phyloP scores from a whole-genome alignment of 2,329 filamentous ascomycete species.

The Fonsecaea multimorphosa region DNA sequence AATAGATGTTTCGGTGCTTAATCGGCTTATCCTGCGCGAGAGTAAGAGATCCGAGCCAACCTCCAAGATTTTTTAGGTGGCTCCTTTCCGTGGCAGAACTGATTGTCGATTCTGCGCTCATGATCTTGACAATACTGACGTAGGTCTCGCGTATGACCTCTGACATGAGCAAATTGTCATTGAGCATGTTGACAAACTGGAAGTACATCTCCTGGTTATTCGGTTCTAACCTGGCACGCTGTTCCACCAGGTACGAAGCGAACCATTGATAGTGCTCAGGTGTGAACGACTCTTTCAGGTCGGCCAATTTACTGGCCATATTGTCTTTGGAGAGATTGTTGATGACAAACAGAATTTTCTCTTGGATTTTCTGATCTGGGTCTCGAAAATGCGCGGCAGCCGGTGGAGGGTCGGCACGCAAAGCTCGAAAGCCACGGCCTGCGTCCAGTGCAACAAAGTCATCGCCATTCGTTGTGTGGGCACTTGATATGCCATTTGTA shows the following conservation, averaged over 20 bases:
- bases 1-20: conserved; percentile 94
- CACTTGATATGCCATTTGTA: conserved; percentile 46
- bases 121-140: conserved; percentile 79
- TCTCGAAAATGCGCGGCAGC: conserved; percentile 74
- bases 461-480: conserved; percentile 74
- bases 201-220: conserved; percentile 96
- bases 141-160: conserved; percentile 95
- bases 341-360: conserved; percentile 91
- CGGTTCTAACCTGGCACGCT: conserved; percentile 94
- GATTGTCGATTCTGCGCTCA: conserved; percentile 88
- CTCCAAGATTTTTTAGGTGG: conserved; percentile 90
- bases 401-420: conserved; percentile 75
- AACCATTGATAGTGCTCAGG: conserved; percentile 94
- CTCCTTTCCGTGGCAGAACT: conserved; percentile 82
- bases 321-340: conserved; percentile 96
- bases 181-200: conserved; percentile 82
- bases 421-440: conserved; percentile 72
- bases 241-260: conserved; percentile 89
- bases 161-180: conserved; percentile 77
- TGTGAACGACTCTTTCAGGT: conserved; percentile 78
- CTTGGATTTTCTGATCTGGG: conserved; percentile 82
- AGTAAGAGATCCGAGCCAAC: conserved; percentile 91
- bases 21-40: conserved; percentile 94
- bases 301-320: conserved; percentile 79
- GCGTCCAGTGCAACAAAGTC: conserved; percentile 61